phyloP scores from a whole-genome alignment of 805 yeast species.

The Cyberlindnera americana region DNA sequence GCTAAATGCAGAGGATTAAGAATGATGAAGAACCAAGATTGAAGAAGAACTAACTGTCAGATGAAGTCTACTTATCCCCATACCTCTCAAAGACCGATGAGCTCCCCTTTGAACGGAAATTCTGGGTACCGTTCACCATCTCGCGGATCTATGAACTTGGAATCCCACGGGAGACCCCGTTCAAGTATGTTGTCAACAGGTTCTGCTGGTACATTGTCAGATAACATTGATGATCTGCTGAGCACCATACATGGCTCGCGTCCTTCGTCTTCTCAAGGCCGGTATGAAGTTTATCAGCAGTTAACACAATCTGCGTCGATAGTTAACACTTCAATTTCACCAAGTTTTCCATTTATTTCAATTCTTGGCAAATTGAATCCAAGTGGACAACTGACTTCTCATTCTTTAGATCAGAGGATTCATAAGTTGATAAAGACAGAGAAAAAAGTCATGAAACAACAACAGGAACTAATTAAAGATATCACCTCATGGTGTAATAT shows the following conservation, averaged over 20 bases:
- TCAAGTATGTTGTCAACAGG: slow-evolving; percentile 2
- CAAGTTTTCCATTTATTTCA: slow-evolving; percentile 20
- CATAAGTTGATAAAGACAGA: slow-evolving; percentile 38
- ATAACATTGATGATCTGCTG: slow-evolving; percentile 16
- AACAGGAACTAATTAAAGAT: slow-evolving; percentile 38
- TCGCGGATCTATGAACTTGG: slow-evolving; percentile 11
- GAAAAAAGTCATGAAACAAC: slow-evolving; percentile 34
- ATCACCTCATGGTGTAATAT: slow-evolving; percentile 40
- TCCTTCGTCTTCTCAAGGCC: slow-evolving; percentile 10
- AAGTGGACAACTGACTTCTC: slow-evolving; percentile 25
- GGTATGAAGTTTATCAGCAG: slow-evolving; percentile 15
- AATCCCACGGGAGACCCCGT: slow-evolving; percentile 2
- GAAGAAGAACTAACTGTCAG: too few relatives aligned
- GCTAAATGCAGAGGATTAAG: too few relatives aligned
- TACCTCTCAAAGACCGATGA: not conserved
- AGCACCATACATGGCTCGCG: slow-evolving; percentile 16
- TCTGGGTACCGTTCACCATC: slow-evolving; percentile 1
- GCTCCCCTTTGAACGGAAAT: slow-evolving; percentile 3
- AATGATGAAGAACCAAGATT: too few relatives aligned
- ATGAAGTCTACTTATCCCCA: not conserved
- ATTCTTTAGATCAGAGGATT: slow-evolving; percentile 32
- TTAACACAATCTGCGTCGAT: slow-evolving; percentile 9
- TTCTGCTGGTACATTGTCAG: slow-evolving; percentile 7
- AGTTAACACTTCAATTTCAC: slow-evolving; percentile 1
- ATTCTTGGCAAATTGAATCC: slow-evolving; percentile 25